These are phyloP conservation scores for Bocquillonia castaneifolia DNA, from an alignment of 441 rosid genomes.

Conservation along the genomic window DNA sequence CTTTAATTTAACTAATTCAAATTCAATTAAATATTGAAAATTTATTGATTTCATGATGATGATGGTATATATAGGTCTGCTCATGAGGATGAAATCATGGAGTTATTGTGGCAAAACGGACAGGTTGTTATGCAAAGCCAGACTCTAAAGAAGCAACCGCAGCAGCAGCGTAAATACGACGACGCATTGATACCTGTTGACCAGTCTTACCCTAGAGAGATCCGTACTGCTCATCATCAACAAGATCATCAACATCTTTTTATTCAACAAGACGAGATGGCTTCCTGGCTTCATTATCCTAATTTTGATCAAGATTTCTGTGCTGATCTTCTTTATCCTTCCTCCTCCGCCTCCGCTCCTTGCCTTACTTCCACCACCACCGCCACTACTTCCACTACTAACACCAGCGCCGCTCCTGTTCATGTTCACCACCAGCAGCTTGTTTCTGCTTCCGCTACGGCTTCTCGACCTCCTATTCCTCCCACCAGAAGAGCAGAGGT, in stretches of 20 bases:
- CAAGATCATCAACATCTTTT: constrained; percentile 38
- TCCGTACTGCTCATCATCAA: constrained; percentile 23
- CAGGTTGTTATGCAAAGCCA: constrained; percentile 69
- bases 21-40: too few species aligned
- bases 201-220: constrained; percentile 26
- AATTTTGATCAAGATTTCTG: constrained; percentile 61
- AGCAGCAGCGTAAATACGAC: constrained; percentile 23
- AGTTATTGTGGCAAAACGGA: constrained; percentile 88
- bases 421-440: constrained; percentile 17
- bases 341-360: constrained; percentile 33
- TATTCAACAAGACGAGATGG: constrained; percentile 87
- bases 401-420: constrained; percentile 19
- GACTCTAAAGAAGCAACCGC: constrained; percentile 42
- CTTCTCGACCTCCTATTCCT: constrained; percentile 42
- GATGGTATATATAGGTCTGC: constrained; percentile 50
- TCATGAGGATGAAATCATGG: constrained; percentile 73
- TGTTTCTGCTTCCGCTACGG: constrained; percentile 16
- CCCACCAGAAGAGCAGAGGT: constrained; percentile 38
- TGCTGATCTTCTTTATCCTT: constrained; percentile 46
- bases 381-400: constrained; percentile 13
- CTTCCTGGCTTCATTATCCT: constrained; percentile 77
- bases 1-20: too few species aligned
- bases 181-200: constrained; percentile 19
- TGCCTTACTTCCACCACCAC: constrained; percentile 29
- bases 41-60: not conserved